These are phyloP conservation scores for Abrus pulchellus DNA, from an alignment of 306 rosid species.

Conservation along the genomic window DNA sequence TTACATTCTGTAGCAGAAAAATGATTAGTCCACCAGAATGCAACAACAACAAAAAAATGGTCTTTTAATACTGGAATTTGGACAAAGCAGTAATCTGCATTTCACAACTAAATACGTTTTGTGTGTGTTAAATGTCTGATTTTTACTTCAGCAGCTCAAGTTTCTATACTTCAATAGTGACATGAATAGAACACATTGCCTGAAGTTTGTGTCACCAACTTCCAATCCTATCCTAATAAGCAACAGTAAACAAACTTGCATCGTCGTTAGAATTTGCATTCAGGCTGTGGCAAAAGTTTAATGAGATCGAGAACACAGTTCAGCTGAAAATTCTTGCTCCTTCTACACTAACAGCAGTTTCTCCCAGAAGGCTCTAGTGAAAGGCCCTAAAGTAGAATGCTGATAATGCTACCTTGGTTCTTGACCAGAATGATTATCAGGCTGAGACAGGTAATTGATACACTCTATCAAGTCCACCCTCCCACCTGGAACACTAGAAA, in stretches of 20 bases:
- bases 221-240: not conserved
- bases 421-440: not conserved
- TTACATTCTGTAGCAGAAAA: too few relatives aligned
- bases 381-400: not conserved
- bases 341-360: not conserved
- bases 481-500: constrained; percentile 18
- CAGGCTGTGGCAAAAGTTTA: not conserved
- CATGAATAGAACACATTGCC: not conserved
- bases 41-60: too few relatives aligned
- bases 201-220: not conserved
- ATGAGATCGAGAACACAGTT: not conserved
- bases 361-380: not conserved
- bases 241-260: not conserved
- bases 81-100: too few relatives aligned
- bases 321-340: not conserved
- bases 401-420: not conserved
- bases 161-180: not conserved
- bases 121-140: too few relatives aligned
- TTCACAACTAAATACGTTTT: too few relatives aligned
- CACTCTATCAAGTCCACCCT: constrained; percentile 19
- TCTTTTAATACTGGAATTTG: too few relatives aligned
- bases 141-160: too few relatives aligned
- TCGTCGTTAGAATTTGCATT: not conserved
- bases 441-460: constrained; percentile 3
- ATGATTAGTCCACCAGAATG: too few relatives aligned